Evolutionary conservation across 2,329 filamentous ascomycete genomes (phyloP).

Genomic region (Exophiala lecanii-corni): DNA sequence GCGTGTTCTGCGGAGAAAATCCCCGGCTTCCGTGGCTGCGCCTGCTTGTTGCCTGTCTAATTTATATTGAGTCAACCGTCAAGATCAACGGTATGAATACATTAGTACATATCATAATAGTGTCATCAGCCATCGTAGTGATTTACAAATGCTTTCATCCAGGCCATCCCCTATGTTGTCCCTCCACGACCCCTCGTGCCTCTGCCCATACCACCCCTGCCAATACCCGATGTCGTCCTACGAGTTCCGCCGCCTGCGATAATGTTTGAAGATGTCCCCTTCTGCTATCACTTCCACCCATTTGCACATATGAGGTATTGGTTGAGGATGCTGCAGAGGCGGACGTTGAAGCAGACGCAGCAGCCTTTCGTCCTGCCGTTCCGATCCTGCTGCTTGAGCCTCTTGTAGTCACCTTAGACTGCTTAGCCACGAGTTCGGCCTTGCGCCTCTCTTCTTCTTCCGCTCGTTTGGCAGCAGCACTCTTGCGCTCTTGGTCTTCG

Average conservation of each 20-base stretch:
- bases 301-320: conserved; percentile 18
- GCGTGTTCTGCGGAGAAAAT: no score
- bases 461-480: conserved; percentile 56
- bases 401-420: conserved; percentile 27
- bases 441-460: conserved; percentile 45
- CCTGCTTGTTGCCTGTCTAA: no score
- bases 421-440: conserved; percentile 32
- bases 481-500: conserved; percentile 73
- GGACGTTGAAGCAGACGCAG: neutral
- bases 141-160: no score
- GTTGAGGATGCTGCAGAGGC: conserved; percentile 1
- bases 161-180: no score
- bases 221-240: conserved; percentile 18
- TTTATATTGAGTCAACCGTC: no score
- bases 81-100: no score
- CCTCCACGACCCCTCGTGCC: conserved; percentile 17
- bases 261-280: conserved; percentile 12
- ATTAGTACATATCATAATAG: no score
- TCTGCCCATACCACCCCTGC: conserved; percentile 12
- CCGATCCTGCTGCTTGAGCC: conserved; percentile 31
- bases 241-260: conserved; percentile 1
- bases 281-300: conserved; percentile 15
- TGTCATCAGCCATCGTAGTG: no score
- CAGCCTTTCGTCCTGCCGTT: conserved; percentile 31
- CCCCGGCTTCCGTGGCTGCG: no score